phyloP scores from a whole-genome alignment of 139 green algal species.

The Chlamydomonas eustigma region DNA sequence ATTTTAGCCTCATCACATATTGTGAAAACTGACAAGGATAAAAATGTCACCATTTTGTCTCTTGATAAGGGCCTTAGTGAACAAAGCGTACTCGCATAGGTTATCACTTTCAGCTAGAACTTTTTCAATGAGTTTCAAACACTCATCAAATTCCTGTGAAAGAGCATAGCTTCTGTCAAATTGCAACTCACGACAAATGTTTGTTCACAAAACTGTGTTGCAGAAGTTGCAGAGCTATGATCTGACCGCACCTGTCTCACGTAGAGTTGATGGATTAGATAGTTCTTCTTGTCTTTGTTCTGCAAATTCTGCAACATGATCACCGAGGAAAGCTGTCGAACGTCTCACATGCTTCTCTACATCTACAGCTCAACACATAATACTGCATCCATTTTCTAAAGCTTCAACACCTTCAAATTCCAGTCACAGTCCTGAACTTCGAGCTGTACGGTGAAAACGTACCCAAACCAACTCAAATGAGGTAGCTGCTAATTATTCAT shows the following conservation, averaged over 20 bases:
- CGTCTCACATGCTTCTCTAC: too few species aligned
- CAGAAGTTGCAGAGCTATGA: not conserved
- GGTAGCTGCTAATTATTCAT: too few species aligned
- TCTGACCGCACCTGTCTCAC: conserved; percentile 47
- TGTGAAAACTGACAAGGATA: not conserved
- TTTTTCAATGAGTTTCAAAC: conserved; percentile 52
- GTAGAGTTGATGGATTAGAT: conserved; percentile 50
- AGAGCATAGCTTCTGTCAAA: not conserved
- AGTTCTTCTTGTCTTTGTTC: conserved; percentile 41
- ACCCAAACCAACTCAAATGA: too few species aligned
- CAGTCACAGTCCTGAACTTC: too few species aligned
- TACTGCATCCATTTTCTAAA: too few species aligned
- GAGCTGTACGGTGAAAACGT: too few species aligned
- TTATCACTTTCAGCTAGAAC: conserved; percentile 41
- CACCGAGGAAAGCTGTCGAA: too few species aligned
- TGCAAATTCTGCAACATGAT: too few species aligned
- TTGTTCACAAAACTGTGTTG: not conserved
- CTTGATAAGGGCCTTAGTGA: conserved; percentile 70
- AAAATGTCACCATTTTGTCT: conserved; percentile 51
- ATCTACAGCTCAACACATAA: too few species aligned
- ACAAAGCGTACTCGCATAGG: conserved; percentile 59
- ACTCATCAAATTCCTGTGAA: conserved; percentile 66
- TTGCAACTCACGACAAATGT: not conserved
- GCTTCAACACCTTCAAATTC: too few species aligned
- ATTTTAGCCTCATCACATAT: too few species aligned